phyloP scores from a whole-genome alignment of 805 yeast genomes.

The Spathaspora sp. region DNA sequence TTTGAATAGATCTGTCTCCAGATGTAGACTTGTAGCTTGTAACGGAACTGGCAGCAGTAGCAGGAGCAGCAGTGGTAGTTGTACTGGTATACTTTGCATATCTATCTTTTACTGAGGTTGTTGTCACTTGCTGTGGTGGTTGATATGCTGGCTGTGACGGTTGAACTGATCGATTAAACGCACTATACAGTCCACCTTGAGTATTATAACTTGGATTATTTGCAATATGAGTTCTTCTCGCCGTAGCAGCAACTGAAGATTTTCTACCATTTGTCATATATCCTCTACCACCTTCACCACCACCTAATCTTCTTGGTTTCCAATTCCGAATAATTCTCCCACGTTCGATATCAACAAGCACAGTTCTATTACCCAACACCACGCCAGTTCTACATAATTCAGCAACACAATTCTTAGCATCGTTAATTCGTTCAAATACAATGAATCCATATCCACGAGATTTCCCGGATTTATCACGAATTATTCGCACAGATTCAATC shows the following conservation, averaged over 20 bases:
- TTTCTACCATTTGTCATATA: conserved; percentile 38
- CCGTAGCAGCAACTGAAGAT: conserved; percentile 34
- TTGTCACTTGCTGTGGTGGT: conserved; percentile 5
- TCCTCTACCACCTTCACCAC: conserved; percentile 88
- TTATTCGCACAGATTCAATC: conserved; percentile 50
- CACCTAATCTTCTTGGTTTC: conserved; percentile 78
- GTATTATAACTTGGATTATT: conserved; percentile 7
- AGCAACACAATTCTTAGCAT: conserved; percentile 59
- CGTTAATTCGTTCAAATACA: conserved; percentile 56
- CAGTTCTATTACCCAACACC: conserved; percentile 44
- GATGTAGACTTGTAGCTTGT: conserved; percentile 1
- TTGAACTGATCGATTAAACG: conserved; percentile 2
- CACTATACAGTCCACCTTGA: background rate
- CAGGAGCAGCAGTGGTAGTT: background rate
- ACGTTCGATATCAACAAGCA: conserved; percentile 70
- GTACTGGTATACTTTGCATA: conserved; percentile 18
- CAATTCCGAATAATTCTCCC: conserved; percentile 64
- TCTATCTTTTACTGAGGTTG: conserved; percentile 14
- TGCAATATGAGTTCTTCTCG: conserved; percentile 20
- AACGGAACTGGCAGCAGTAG: background rate
- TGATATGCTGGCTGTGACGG: conserved; percentile 9
- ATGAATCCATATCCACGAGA: conserved; percentile 85
- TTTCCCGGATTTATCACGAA: conserved; percentile 39
- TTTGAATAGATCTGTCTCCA: conserved; percentile 7
- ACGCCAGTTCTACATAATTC: conserved; percentile 48